These are phyloP conservation scores for Aspergillus affinis DNA, from an alignment of 495 filamentous ascomycete genomes.

Conservation along the genomic window DNA sequence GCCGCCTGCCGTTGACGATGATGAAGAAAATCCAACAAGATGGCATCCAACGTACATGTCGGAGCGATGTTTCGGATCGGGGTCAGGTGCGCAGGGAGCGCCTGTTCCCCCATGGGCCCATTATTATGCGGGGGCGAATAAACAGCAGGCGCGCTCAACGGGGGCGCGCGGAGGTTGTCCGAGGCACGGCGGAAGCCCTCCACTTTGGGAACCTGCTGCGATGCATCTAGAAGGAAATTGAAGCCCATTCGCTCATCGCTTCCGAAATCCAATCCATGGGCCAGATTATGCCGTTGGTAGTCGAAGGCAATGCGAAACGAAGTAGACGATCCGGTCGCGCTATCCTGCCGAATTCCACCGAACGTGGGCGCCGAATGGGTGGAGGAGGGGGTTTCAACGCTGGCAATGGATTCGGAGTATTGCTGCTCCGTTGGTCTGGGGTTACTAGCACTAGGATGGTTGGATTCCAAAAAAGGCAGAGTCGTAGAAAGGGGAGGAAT, in stretches of 20 bases:
- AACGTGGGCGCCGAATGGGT: slow-evolving; percentile 34
- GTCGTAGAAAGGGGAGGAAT: slow-evolving; percentile 24
- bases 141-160: slow-evolving; percentile 22
- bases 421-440: slow-evolving; percentile 22
- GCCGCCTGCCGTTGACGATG: slow-evolving; percentile 62
- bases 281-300: slow-evolving; percentile 54
- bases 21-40: slow-evolving; percentile 76
- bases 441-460: slow-evolving; percentile 11
- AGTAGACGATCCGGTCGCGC: slow-evolving; percentile 21
- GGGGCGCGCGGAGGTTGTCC: slow-evolving; percentile 26
- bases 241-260: slow-evolving; percentile 62
- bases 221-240: slow-evolving; percentile 63
- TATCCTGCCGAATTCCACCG: slow-evolving; percentile 29
- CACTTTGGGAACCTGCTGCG: slow-evolving; percentile 43
- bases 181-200: slow-evolving; percentile 36
- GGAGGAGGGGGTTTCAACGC: slow-evolving; percentile 37
- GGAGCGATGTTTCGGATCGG: slow-evolving; percentile 60
- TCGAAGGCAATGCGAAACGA: slow-evolving; percentile 40
- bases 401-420: slow-evolving; percentile 35
- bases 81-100: slow-evolving; percentile 36
- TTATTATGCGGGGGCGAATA: slow-evolving; percentile 28
- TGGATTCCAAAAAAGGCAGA: slow-evolving; percentile 29
- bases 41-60: slow-evolving; percentile 69
- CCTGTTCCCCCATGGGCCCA: slow-evolving; percentile 24
- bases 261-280: slow-evolving; percentile 58